phyloP scores from a whole-genome alignment of 306 rosid genomes.

The Fagus sylvatica region DNA sequence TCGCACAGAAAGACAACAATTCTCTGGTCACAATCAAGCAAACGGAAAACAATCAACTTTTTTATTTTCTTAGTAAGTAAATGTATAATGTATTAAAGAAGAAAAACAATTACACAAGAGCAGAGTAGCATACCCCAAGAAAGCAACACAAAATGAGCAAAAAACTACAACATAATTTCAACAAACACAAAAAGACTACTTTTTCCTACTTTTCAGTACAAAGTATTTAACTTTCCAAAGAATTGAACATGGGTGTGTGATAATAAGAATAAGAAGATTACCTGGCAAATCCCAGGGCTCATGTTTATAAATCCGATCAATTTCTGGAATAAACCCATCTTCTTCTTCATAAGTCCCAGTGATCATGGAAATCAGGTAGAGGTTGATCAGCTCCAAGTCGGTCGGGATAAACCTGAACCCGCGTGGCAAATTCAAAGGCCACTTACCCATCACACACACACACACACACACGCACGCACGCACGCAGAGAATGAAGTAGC shows the following conservation, averaged over 20 bases:
- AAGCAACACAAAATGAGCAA: no score
- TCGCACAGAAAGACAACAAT: neutral
- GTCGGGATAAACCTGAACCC: constrained; percentile 89
- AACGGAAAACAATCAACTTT: no score
- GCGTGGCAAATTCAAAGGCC: constrained; percentile 55
- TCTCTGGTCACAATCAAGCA: neutral
- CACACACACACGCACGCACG: no score
- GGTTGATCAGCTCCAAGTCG: constrained; percentile 77
- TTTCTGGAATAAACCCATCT: constrained; percentile 68
- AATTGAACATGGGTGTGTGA: neutral
- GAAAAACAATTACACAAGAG: no score
- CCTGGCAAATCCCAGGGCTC: constrained; percentile 99
- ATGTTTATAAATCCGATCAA: constrained; percentile 75
- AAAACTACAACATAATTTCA: no score
- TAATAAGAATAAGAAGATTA: constrained; percentile 15
- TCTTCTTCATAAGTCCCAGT: constrained; percentile 56
- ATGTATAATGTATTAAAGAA: no score
- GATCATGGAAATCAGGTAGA: constrained; percentile 68
- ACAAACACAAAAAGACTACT: neutral
- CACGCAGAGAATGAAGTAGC: neutral
- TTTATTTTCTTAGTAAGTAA: no score
- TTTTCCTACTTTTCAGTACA: neutral
- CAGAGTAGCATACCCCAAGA: no score
- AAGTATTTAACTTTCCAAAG: neutral
- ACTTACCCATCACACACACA: constrained; percentile 29